A percentile compares a stretch with the other conserved stretches of the same genome.
phyloP scores from a whole-genome alignment of 257 asterid genomes.

The Craterostigma plantagineum region DNA sequence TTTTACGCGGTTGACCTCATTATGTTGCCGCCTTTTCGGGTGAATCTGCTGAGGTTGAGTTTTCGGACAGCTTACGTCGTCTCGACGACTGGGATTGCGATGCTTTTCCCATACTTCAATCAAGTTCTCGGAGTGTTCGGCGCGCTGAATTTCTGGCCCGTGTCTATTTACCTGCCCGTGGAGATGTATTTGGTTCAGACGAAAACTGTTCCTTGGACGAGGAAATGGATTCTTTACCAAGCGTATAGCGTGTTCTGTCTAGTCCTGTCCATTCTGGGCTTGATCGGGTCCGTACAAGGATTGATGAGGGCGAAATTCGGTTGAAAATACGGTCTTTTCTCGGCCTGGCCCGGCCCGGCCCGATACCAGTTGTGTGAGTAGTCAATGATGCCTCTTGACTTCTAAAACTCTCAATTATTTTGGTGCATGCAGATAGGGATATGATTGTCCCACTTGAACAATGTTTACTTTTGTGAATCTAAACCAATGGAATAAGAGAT shows the following conservation, averaged over 20 bases:
- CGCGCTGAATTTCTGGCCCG: conserved; percentile 62
- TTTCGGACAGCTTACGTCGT: conserved; percentile 49
- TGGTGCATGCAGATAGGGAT: too few species aligned
- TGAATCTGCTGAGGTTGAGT: conserved; percentile 33
- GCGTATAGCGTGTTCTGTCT: conserved; percentile 29
- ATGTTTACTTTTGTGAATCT: too few species aligned
- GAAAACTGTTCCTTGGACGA: conserved; percentile 30
- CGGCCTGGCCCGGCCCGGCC: too few species aligned
- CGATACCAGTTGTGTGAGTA: too few species aligned
- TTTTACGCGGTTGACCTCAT: conserved; percentile 14
- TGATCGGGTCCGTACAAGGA: conserved; percentile 59
- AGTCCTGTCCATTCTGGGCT: conserved; percentile 26
- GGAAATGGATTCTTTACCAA: conserved; percentile 25
- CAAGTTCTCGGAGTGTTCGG: conserved; percentile 62
- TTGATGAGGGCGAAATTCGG: conserved; percentile 35
- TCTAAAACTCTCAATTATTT: too few species aligned
- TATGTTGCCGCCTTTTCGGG: conserved; percentile 15
- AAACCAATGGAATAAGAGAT: too few species aligned
- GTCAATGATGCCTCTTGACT: too few species aligned
- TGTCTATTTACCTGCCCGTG: conserved; percentile 59
- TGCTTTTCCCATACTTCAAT: conserved; percentile 63
- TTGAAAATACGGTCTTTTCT: conserved; percentile 7
- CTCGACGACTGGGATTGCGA: conserved; percentile 45
- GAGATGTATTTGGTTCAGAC: conserved; percentile 66
- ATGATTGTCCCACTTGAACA: too few species aligned